Evolutionary conservation across 1,139 yeast genomes (phyloP).

Genomic region (Suhomyces bolitotheri): DNA sequence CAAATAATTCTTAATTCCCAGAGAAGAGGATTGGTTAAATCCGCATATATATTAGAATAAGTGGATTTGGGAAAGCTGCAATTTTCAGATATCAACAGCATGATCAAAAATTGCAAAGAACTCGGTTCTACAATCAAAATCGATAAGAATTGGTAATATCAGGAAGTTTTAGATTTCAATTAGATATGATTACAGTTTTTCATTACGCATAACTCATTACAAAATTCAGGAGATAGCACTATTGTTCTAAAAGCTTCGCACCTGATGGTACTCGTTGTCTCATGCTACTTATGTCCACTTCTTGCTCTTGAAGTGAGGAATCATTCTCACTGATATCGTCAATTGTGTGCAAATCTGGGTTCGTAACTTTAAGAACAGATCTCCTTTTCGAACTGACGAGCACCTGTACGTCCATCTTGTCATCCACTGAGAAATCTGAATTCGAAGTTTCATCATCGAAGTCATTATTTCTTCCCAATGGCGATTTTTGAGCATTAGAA

Average conservation of each 20-base stretch:
- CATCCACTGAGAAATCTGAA: conserved; percentile 34
- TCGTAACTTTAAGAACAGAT: conserved; percentile 60
- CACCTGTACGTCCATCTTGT: conserved; percentile 67
- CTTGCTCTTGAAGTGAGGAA: conserved; percentile 3
- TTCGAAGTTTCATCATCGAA: conserved; percentile 33
- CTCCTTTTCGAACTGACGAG: conserved; percentile 71
- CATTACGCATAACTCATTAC: too few relatives aligned
- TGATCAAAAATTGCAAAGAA: too few relatives aligned
- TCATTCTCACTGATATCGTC: conserved; percentile 16
- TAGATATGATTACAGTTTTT: too few relatives aligned
- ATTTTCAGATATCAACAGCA: too few relatives aligned
- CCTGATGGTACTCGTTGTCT: conserved; percentile 38
- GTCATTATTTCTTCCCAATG: conserved; percentile 10
- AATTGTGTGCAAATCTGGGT: conserved; percentile 50
- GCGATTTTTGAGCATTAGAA: conserved; percentile 6
- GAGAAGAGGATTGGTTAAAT: too few relatives aligned
- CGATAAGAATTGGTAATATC: too few relatives aligned
- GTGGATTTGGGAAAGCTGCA: too few relatives aligned
- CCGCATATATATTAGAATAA: too few relatives aligned
- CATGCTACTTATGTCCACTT: conserved; percentile 9
- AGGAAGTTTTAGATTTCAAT: too few relatives aligned
- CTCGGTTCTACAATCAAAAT: too few relatives aligned
- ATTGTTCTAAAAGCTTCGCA: conserved; percentile 14
- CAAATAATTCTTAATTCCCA: too few relatives aligned
- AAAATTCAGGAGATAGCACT: too few relatives aligned